A percentile compares a stretch with the other conserved stretches of the same genome.
phyloP scores from a whole-genome alignment of 768 basidiomycete genomes.

The Russula ochroleuca region DNA sequence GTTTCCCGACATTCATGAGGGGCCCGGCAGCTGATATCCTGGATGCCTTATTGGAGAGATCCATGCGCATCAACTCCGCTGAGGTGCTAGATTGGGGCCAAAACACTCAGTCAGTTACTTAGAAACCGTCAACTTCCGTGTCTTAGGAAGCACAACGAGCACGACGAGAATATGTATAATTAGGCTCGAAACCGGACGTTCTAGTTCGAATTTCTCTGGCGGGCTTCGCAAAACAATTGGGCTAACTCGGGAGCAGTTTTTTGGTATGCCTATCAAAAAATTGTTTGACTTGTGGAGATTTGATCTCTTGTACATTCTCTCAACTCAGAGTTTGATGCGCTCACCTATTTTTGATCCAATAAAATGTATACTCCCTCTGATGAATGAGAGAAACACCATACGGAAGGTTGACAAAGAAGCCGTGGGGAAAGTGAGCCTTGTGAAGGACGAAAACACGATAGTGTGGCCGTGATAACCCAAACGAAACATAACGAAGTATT shows the following conservation, averaged over 20 bases:
- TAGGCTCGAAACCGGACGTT: background rate
- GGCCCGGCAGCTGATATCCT: too few relatives aligned
- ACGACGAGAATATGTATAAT: background rate
- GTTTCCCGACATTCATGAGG: background rate
- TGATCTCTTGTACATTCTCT: background rate
- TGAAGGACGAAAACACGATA: background rate
- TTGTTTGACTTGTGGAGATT: background rate
- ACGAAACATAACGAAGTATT: too few relatives aligned
- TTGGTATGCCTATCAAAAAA: background rate
- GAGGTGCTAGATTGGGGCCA: too few relatives aligned
- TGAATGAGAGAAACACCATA: background rate
- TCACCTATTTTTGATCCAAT: too few relatives aligned
- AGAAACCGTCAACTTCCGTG: too few relatives aligned
- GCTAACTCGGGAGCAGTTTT: background rate
- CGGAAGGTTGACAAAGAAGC: background rate
- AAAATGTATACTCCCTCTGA: background rate
- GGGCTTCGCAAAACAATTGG: background rate
- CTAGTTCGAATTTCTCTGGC: background rate
- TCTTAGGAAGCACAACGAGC: too few relatives aligned
- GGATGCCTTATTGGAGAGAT: too few relatives aligned
- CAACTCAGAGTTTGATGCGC: background rate
- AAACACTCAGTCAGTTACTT: too few relatives aligned
- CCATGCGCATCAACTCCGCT: too few relatives aligned
- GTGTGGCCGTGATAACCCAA: constrained; percentile 40
- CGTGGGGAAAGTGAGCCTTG: background rate